Evolutionary conservation across 805 yeast genomes (phyloP).

Genomic region (Candida loeiensis): DNA sequence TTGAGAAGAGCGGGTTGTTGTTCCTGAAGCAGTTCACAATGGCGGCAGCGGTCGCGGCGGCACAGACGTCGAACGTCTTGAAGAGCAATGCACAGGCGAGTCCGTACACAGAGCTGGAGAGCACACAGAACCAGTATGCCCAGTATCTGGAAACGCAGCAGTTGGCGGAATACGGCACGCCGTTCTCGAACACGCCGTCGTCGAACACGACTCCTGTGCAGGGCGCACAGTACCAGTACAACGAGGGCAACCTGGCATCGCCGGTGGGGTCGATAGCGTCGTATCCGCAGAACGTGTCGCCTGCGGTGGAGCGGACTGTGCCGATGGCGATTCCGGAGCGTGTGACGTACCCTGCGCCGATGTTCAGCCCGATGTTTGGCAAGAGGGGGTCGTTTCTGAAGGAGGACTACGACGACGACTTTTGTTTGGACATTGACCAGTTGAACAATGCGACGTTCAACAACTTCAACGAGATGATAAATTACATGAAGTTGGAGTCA

Average conservation of each 20-base stretch:
- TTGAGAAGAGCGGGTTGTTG: slow-evolving; percentile 13
- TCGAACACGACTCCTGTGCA: slow-evolving; percentile 1
- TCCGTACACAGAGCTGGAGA: background rate
- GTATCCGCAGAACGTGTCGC: background rate
- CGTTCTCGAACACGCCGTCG: slow-evolving; percentile 4
- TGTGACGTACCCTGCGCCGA: background rate
- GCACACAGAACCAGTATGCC: slow-evolving; percentile 1
- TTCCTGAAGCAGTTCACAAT: slow-evolving; percentile 11
- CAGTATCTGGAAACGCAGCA: no score
- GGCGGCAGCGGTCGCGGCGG: slow-evolving; percentile 17
- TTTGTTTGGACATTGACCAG: slow-evolving; percentile 42
- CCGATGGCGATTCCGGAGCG: slow-evolving; percentile 7
- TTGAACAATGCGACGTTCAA: slow-evolving; percentile 22
- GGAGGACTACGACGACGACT: slow-evolving; percentile 42
- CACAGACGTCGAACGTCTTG: slow-evolving; percentile 11
- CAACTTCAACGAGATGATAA: slow-evolving; percentile 14
- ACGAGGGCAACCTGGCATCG: slow-evolving; percentile 1
- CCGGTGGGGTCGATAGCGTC: slow-evolving; percentile 1
- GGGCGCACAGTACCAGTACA: slow-evolving; percentile 5
- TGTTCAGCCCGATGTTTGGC: slow-evolving; percentile 4
- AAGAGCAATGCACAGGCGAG: background rate
- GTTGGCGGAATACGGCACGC: slow-evolving; percentile 4
- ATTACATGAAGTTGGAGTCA: slow-evolving; percentile 10
- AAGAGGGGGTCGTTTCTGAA: slow-evolving; percentile 6
- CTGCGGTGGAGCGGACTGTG: slow-evolving; percentile 1